Conservation (phyloP, 2,329 filamentous ascomycete genomes). For the Neonectria sp. region DNA sequence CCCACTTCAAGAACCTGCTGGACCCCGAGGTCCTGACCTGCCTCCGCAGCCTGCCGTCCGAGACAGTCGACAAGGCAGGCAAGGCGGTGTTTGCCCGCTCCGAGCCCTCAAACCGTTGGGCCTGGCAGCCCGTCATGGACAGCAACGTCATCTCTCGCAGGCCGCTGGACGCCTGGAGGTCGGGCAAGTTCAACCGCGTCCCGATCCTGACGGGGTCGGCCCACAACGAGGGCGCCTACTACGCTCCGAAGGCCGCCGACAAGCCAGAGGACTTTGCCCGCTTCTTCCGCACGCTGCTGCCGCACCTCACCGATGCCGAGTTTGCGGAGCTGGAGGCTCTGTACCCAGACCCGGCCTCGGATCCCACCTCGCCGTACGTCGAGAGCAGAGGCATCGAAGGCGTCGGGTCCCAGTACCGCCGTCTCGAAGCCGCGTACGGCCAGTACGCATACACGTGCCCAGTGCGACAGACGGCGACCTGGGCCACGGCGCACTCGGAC, state of each 20-base stretch:
- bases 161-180: conserved; percentile 51
- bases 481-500: conserved; percentile 36
- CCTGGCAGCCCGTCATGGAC: conserved; percentile 52
- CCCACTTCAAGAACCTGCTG: conserved; percentile 42
- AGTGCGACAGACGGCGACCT: conserved; percentile 41
- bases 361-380: conserved; percentile 35
- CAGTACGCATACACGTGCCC: conserved; percentile 45
- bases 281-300: conserved; percentile 49
- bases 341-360: conserved; percentile 38
- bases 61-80: conserved; percentile 46
- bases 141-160: conserved; percentile 49
- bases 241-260: conserved; percentile 42
- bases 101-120: conserved; percentile 50
- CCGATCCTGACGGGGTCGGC: conserved; percentile 50
- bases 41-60: conserved; percentile 42
- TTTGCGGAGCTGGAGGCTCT: conserved; percentile 34
- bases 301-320: conserved; percentile 38
- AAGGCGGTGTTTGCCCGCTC: conserved; percentile 48
- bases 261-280: conserved; percentile 42
- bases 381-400: conserved; percentile 34
- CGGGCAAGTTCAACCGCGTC: conserved; percentile 51
- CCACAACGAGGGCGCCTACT: conserved; percentile 50
- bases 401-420: conserved; percentile 38
- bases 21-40: conserved; percentile 47
- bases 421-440: conserved; percentile 43